Base-by-base conservation (phyloP, 1,284 basidiomycete genomes). In the Irpex rosettiformis region DNA sequence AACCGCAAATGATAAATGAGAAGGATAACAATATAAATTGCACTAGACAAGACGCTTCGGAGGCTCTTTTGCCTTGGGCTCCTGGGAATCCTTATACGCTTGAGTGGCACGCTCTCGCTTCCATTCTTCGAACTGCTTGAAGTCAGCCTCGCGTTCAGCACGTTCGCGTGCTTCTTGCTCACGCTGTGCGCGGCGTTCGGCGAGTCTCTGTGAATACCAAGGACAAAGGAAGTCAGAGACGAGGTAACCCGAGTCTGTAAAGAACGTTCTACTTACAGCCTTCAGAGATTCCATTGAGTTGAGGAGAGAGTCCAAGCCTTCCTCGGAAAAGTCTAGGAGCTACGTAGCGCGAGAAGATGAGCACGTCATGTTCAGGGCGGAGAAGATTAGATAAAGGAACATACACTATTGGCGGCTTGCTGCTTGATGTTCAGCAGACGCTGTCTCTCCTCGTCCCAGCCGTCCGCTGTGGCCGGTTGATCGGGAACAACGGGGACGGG, bases 271-370 rank as follows among this genome's bases (percentile, higher is more conserved):
- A 75, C 83, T 61, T 62, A 89, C 87, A 18, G 73, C 72, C 73
- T 87, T 88, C 55, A 89, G 72, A 42, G 76, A 71, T 64, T 86
- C 81, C 45, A 85, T 76, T 1, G 79, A 82, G 25, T 72, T 69
- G 52, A 88, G 68, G 45, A 88, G 75, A 22, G 79, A 77, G 56
- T 88, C 86, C 18, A 89, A 77, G 0, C 88, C 86, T n/a, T 79
- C 77, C 69, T 89, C 88, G 2, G 88, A 88, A 57, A 88, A 67
- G 51, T 88, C 86, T 13, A 74, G 71, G 72, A 86, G 79, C 88
- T 89, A 59, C 13, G 45, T 13, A 56, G 40, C 42, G 21, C 27
- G 29, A 51, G 22, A 6, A 22, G 27, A 22, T 22, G 21, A 37
- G 57, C 22, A 51, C 10, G 24, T 63, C 27, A 49, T 28, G 2